Evolutionary conservation across 1,139 yeast species (phyloP).

Genomic region (Yamadazyma sp.): DNA sequence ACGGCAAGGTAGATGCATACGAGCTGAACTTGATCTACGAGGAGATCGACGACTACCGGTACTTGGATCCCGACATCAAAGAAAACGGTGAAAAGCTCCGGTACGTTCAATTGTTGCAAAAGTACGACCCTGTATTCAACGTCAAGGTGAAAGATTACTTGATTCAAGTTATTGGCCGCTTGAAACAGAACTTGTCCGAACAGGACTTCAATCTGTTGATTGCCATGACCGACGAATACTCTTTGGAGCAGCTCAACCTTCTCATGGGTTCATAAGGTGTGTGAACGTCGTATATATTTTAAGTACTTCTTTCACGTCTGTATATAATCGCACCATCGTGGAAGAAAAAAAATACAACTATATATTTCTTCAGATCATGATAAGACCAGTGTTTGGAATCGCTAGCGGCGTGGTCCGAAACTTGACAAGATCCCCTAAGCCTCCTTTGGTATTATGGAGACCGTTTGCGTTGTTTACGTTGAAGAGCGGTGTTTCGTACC

Average conservation of each 20-base stretch:
- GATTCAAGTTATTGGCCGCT: conserved; percentile 19
- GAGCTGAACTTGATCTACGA: conserved; percentile 58
- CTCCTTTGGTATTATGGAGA: not conserved
- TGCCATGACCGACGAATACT: conserved; percentile 31
- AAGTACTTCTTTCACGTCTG: not conserved
- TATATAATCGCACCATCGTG: conserved; percentile 3
- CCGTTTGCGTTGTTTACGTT: no score
- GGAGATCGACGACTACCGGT: conserved; percentile 49
- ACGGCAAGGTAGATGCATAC: conserved; percentile 66
- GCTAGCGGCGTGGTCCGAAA: not conserved
- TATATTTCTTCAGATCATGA: not conserved
- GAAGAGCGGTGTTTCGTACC: not conserved
- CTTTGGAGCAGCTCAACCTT: conserved; percentile 27
- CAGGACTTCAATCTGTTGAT: conserved; percentile 28
- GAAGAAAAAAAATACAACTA: not conserved
- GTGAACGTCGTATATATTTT: not conserved
- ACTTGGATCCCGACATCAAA: conserved; percentile 45
- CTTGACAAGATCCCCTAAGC: no score
- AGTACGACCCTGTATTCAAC: conserved; percentile 58
- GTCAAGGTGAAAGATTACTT: conserved; percentile 40
- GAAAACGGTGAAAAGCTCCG: conserved; percentile 61
- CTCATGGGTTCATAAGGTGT: not conserved
- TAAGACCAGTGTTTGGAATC: not conserved
- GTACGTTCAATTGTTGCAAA: conserved; percentile 45
- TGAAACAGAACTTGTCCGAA: conserved; percentile 22